phyloP scores from a whole-genome alignment of 2,329 filamentous ascomycete species.

The Microdochium paspali region DNA sequence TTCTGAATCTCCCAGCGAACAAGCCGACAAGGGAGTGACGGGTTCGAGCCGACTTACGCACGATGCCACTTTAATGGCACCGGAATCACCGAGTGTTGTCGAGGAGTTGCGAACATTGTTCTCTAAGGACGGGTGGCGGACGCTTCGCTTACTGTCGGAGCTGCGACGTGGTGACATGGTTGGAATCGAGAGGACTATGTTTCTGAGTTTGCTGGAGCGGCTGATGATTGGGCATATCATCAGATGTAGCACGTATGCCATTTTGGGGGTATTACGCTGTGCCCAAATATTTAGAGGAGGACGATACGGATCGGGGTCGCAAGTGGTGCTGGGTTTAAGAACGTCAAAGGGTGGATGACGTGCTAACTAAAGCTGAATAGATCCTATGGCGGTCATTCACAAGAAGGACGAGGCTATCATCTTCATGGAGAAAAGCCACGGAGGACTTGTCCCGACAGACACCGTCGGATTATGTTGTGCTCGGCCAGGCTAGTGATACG shows the following conservation, averaged over 20 bases:
- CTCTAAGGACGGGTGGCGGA: slow-evolving; percentile 24
- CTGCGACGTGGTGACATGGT: slow-evolving; percentile 34
- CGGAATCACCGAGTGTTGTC: slow-evolving; percentile 9
- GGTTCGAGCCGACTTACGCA: slow-evolving; percentile 14
- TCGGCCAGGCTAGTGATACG: slow-evolving; percentile 28
- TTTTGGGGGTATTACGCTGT: slow-evolving; percentile 17
- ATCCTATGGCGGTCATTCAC: slow-evolving; percentile 6
- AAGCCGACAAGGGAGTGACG: slow-evolving; percentile 18
- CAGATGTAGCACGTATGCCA: slow-evolving; percentile 15
- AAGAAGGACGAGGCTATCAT: slow-evolving; percentile 3
- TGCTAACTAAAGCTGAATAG: slow-evolving; percentile 11
- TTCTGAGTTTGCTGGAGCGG: slow-evolving; percentile 9
- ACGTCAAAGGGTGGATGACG: no score
- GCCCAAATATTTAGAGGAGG: slow-evolving; percentile 12
- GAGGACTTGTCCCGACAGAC: slow-evolving; percentile 11
- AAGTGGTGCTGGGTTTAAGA: slow-evolving; percentile 5
- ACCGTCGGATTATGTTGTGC: slow-evolving; percentile 20
- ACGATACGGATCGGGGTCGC: slow-evolving; percentile 21
- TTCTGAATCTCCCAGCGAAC: slow-evolving; percentile 11
- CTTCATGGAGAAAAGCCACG: slow-evolving; percentile 12
- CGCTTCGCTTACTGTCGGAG: slow-evolving; percentile 30
- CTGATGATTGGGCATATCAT: slow-evolving; percentile 13
- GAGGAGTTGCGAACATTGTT: slow-evolving; percentile 19
- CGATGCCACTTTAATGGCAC: slow-evolving; percentile 34
- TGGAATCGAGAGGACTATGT: slow-evolving; percentile 7